Evolutionary conservation across 306 rosid genomes (phyloP).

Genomic region (Cercis canadensis): DNA sequence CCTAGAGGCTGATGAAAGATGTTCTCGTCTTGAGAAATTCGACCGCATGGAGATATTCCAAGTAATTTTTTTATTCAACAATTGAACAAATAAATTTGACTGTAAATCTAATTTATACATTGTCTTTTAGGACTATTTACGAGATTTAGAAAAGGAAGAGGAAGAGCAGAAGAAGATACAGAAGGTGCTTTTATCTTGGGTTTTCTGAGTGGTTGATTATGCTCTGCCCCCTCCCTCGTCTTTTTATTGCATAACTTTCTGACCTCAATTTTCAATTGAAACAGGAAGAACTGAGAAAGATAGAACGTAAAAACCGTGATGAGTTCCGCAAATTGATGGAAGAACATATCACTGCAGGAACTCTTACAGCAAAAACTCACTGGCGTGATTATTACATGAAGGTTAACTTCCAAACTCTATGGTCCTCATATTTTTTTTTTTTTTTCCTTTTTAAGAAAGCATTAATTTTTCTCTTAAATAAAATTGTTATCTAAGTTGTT

Average conservation of each 20-base stretch:
- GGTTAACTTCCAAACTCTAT: constrained; percentile 48
- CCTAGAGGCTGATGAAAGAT: constrained; percentile 91
- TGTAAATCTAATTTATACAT: constrained; percentile 40
- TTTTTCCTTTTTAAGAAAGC: constrained; percentile 12
- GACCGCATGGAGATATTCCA: constrained; percentile 82
- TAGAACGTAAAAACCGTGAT: constrained; percentile 88
- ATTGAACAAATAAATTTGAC: constrained; percentile 27
- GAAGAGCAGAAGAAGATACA: constrained; percentile 90
- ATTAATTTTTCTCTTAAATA: constrained; percentile 14
- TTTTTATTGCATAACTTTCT: constrained; percentile 33
- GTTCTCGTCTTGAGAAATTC: constrained; percentile 83
- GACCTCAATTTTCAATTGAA: constrained; percentile 45
- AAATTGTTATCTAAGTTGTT: constrained; percentile 20
- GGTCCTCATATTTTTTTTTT: constrained; percentile 13
- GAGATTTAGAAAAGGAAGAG: constrained; percentile 87
- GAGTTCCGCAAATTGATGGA: constrained; percentile 95
- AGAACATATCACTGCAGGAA: constrained; percentile 73
- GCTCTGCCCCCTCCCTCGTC: constrained; percentile 10
- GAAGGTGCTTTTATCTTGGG: constrained; percentile 59
- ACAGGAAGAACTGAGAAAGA: constrained; percentile 91
- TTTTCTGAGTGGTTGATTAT: constrained; percentile 24
- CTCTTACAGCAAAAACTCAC: constrained; percentile 76
- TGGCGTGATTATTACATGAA: constrained; percentile 87
- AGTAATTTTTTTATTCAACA: constrained; percentile 46
- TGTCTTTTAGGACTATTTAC: constrained; percentile 69